Evolutionary conservation across 495 filamentous ascomycete species (phyloP).

Genomic region (Daldinia concentrica): DNA sequence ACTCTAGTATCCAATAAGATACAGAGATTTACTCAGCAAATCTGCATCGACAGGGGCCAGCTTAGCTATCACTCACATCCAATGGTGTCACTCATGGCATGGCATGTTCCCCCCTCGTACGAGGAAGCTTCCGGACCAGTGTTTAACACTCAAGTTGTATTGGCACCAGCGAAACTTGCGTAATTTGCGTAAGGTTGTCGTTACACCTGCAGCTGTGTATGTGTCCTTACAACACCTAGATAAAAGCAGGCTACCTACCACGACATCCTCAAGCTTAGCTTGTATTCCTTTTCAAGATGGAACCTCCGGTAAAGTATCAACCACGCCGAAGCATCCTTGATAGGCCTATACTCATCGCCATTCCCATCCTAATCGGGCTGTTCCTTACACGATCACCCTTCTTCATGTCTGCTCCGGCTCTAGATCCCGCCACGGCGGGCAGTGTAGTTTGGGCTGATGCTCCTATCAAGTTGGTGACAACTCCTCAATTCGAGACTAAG

Average conservation of each 20-base stretch:
- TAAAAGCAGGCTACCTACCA: conserved; percentile 11
- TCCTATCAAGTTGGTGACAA: conserved; percentile 58
- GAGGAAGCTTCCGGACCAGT: conserved; percentile 21
- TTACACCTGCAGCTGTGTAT: not conserved
- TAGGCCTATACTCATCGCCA: conserved; percentile 46
- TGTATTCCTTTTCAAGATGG: conserved; percentile 24
- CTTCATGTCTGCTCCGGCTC: conserved; percentile 51
- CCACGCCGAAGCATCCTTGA: conserved; percentile 40
- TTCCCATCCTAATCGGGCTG: conserved; percentile 49
- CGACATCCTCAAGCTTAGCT: not conserved
- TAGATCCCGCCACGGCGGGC: conserved; percentile 36
- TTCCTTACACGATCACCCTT: conserved; percentile 55
- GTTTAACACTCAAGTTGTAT: conserved; percentile 5
- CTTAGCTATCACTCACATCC: conserved; percentile 6
- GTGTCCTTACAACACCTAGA: not conserved
- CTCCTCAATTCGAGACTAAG: conserved; percentile 57
- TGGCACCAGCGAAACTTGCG: no score
- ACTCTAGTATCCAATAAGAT: conserved; percentile 29
- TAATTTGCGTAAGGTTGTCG: not conserved
- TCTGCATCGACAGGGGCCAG: conserved; percentile 21
- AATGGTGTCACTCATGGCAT: conserved; percentile 28
- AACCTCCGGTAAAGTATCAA: conserved; percentile 11
- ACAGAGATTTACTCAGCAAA: conserved; percentile 39
- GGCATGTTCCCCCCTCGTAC: conserved; percentile 35
- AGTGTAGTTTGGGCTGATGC: conserved; percentile 59